These are phyloP conservation scores for Botrytis pseudocinerea DNA, from an alignment of 2,329 filamentous ascomycete genomes.

Conservation along the genomic window DNA sequence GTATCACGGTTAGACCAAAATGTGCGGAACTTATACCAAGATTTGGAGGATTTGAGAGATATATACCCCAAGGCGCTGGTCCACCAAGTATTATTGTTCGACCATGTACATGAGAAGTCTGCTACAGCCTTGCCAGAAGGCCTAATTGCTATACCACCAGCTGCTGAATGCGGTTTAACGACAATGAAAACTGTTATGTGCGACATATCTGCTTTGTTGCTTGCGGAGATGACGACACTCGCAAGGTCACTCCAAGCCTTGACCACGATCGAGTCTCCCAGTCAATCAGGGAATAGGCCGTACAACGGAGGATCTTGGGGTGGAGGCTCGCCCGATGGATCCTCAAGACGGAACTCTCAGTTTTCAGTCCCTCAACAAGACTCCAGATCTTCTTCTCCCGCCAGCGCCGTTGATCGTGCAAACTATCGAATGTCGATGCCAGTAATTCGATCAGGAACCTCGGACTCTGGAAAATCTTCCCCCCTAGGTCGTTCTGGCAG, in stretches of 20 bases:
- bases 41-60: slow-evolving; percentile 70
- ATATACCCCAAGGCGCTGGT: slow-evolving; percentile 74
- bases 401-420: slow-evolving; percentile 57
- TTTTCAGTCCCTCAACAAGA: slow-evolving; percentile 47
- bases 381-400: slow-evolving; percentile 56
- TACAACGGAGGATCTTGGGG: slow-evolving; percentile 48
- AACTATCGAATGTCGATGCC: slow-evolving; percentile 81
- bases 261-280: slow-evolving; percentile 76
- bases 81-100: slow-evolving; percentile 79
- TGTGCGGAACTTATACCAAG: slow-evolving; percentile 60
- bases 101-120: slow-evolving; percentile 57
- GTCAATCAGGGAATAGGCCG: slow-evolving; percentile 47
- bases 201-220: slow-evolving; percentile 70
- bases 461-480: slow-evolving; percentile 37
- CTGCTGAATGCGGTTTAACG: slow-evolving; percentile 68
- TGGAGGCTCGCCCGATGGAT: slow-evolving; percentile 45
- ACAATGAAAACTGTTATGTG: slow-evolving; percentile 82
- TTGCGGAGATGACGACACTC: slow-evolving; percentile 74
- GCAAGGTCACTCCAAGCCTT: slow-evolving; percentile 72
- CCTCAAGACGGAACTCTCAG: slow-evolving; percentile 57
- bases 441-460: slow-evolving; percentile 46
- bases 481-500: slow-evolving; percentile 43
- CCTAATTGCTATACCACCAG: slow-evolving; percentile 69
- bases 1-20: slow-evolving; percentile 54
- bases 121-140: slow-evolving; percentile 62